These are phyloP conservation scores for Plantago rigida DNA, from an alignment of 305 asterid species.

Conservation along the genomic window DNA sequence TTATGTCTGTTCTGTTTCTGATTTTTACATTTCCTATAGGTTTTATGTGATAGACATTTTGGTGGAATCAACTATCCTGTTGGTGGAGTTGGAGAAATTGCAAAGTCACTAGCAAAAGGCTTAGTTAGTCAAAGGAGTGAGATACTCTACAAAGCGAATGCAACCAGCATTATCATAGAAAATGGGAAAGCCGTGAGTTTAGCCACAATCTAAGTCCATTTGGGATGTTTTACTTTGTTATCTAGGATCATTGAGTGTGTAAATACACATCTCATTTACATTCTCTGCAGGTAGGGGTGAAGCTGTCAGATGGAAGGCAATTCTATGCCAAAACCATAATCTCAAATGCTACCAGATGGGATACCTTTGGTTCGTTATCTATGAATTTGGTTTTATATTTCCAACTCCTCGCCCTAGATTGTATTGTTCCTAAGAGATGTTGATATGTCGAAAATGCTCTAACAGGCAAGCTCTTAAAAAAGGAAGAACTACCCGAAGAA, in stretches of 20 bases:
- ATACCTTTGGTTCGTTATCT: slow-evolving; percentile 71
- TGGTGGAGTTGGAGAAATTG: slow-evolving; percentile 95
- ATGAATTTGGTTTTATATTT: slow-evolving; percentile 13
- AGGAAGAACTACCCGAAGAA: slow-evolving; percentile 71
- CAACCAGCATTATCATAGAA: slow-evolving; percentile 54
- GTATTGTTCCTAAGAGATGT: slow-evolving; percentile 7
- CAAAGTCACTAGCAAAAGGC: slow-evolving; percentile 80
- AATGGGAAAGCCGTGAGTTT: slow-evolving; percentile 76
- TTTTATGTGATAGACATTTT: slow-evolving; percentile 91
- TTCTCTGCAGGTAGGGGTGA: slow-evolving; percentile 77
- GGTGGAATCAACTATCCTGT: slow-evolving; percentile 98
- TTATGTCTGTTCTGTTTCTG: slow-evolving; percentile 10
- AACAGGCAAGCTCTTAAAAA: slow-evolving; percentile 76
- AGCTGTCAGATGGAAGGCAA: slow-evolving; percentile 74
- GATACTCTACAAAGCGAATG: slow-evolving; percentile 80
- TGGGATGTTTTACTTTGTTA: slow-evolving; percentile 1
- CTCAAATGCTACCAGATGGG: slow-evolving; percentile 99
- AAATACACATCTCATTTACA: slow-evolving; percentile 12
- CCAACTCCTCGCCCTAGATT: slow-evolving; percentile 17
- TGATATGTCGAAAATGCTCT: slow-evolving; percentile 10
- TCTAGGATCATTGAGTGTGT: slow-evolving; percentile 19
- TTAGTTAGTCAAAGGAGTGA: slow-evolving; percentile 60
- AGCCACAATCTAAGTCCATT: slow-evolving; percentile 12
- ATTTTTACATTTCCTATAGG: slow-evolving; percentile 40
- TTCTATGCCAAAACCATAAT: slow-evolving; percentile 75